Base-by-base conservation (phyloP, 306 rosid species). In the Cucumis hystrix region DNA sequence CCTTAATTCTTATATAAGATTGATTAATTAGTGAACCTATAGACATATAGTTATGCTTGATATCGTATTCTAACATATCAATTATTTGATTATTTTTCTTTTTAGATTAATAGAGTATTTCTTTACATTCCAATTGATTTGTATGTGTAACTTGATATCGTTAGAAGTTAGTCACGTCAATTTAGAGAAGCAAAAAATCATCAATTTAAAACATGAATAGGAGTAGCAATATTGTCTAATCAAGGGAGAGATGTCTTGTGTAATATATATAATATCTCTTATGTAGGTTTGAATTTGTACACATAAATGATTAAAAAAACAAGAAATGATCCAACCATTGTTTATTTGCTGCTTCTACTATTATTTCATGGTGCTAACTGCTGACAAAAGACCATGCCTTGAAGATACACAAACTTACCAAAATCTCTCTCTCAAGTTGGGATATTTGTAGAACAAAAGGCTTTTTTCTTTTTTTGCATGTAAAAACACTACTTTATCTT, bases 401-500 rank as follows among this genome's bases (percentile, higher is more conserved):
- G 75, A 68, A 68, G 75, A 12, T 68, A 67, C 74, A 67, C 74
- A 41, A 67, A 67, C 74, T 10, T 67, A 68, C 10, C n/a, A 43
- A 68, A 41, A 39, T 5, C 0, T 21, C 41, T 49, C 59, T 49
- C 23, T 13, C 62, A 68, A 13, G 8, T 40, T 28, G 74, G 18
- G 74, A 66, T 33, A 33, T 39, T 66, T 41, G 18, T 40, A 41
- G 55, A 68, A 68, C 74, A 68, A 40, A 66, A 37, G 65, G 37
- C 37, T 11, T 23, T 23, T 23, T 23, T 18, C 17, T 40, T 4
- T 17, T 9, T 57, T 57, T 52, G 57, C 57, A 57, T 52, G 57
- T 15, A 16, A 52, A 59, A 62, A 62, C 68, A 13, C 68, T 56
- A 23, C 33, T 16, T 65, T 33, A 33, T 51, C 45, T 43, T 51